Evolutionary conservation across 2,329 filamentous ascomycete genomes (phyloP), one percentile per base, ranked within the genome.

Genomic region (Alternaria incomplexa): DNA sequence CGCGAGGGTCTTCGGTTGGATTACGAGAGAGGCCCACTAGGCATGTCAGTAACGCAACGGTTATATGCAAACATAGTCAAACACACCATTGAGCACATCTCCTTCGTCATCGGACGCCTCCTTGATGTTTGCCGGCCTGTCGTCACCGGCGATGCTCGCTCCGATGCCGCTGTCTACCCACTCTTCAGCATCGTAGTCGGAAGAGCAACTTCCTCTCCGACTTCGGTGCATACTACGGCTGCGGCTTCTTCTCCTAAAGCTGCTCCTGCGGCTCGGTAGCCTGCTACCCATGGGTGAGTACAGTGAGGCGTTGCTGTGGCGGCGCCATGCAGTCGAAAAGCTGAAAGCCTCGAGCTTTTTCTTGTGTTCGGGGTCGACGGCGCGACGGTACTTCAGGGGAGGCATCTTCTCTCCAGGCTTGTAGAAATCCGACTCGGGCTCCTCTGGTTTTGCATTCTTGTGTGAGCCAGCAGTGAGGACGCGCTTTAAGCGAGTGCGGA

Each of bases 391-490:
- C 66, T 85, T 85, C 17, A 82, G 75, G 22, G 81, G 80, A 5
- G 83, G 83, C 82, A 85, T 84, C 61, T 82, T 80, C 75, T 85
- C 83, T 72, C 83, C 83, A 7, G 83, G 83, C 71, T 82, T 81
- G 76, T 85, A 85, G 67, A 83, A 80, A 62, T 82, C 82, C 70
- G 77, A 80, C 20, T 83, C 79, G 68, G 76, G 80, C 63, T 78
- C 74, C 12, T 75, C 70, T 61, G 71, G 65, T 45, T 80, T 79
- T 26, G 73, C 64, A 32, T 61, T 65, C 40, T 75, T 77, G 64
- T 71, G 63, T 44, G 69, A 71, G 54, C 74, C 76, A 51, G 72
- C 73, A 67, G 79, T 75, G 75, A 85, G 81, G 58, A 82, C 80
- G 52, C 80, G 78, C 69, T 81, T 82, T 62, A 84, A 76, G 70